Evolutionary conservation across 306 rosid species (phyloP).

Genomic region (Coriaria nepalensis): DNA sequence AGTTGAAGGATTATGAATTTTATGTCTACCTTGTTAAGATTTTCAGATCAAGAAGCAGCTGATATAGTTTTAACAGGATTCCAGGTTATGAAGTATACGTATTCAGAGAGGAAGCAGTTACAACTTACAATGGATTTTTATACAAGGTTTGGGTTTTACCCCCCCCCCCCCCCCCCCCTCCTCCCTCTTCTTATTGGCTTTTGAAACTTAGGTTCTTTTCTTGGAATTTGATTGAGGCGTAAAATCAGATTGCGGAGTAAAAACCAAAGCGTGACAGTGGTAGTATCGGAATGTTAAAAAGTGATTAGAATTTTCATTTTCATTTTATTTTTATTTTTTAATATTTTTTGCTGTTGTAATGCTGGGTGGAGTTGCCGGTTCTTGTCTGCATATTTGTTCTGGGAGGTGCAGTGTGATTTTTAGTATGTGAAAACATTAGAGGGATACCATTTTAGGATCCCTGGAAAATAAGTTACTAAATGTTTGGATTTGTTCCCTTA

Average conservation of each 20-base stretch:
- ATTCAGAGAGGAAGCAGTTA: constrained; percentile 44
- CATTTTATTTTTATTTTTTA: too few relatives aligned
- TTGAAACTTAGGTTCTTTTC: constrained; percentile 41
- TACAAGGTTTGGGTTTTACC: constrained; percentile 57
- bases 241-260: constrained; percentile 22
- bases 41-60: constrained; percentile 48
- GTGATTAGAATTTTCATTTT: constrained; percentile 32
- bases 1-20: constrained; percentile 55
- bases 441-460: constrained; percentile 43
- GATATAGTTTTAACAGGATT: constrained; percentile 60
- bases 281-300: constrained; percentile 33
- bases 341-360: constrained; percentile 31
- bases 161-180: too few relatives aligned
- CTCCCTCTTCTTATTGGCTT: constrained; percentile 17
- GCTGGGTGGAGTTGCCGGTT: constrained; percentile 44
- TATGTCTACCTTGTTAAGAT: constrained; percentile 38
- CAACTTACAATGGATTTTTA: constrained; percentile 17
- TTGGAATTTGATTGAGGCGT: constrained; percentile 70
- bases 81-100: constrained; percentile 50
- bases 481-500: constrained; percentile 22
- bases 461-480: constrained; percentile 35
- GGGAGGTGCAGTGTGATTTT: constrained; percentile 25
- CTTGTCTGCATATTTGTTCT: constrained; percentile 20
- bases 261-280: constrained; percentile 20
- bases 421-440: constrained; percentile 9